phyloP scores from a whole-genome alignment of 306 rosid genomes.

The Delonix regia region DNA sequence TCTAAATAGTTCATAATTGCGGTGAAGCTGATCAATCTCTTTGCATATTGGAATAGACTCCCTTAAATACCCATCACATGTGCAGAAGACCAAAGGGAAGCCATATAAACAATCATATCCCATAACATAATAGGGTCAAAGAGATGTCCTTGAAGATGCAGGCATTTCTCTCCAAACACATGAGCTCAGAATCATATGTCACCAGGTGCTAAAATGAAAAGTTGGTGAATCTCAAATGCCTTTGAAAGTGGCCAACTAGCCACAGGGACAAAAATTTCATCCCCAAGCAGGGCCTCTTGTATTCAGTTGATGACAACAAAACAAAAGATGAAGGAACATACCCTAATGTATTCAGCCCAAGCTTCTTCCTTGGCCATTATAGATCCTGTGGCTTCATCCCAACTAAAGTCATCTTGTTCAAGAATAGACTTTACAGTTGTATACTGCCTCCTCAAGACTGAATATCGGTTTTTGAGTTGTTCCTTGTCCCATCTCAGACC shows the following conservation, averaged over 20 bases:
- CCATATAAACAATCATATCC: background rate
- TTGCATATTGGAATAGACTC: background rate
- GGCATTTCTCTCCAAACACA: background rate
- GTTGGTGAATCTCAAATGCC: constrained; percentile 4
- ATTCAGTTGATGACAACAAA: constrained; percentile 23
- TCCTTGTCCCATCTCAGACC: constrained; percentile 81
- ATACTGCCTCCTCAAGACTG: constrained; percentile 71
- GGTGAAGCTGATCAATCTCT: background rate
- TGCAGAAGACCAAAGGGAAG: background rate
- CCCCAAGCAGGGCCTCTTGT: constrained; percentile 15
- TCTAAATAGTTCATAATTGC: background rate
- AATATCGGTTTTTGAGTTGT: constrained; percentile 72
- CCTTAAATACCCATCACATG: background rate
- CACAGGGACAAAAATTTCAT: constrained; percentile 32
- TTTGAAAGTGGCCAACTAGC: constrained; percentile 4
- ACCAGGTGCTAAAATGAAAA: constrained; percentile 2
- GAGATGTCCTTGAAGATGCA: background rate
- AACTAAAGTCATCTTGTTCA: constrained; percentile 54
- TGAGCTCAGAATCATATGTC: background rate
- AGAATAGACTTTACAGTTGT: constrained; percentile 58
- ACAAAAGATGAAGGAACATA: constrained; percentile 40
- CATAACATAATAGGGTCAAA: background rate
- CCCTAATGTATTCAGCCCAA: constrained; percentile 69
- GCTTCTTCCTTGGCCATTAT: constrained; percentile 58
- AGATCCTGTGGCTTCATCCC: constrained; percentile 69